phyloP scores from a whole-genome alignment of 768 basidiomycete genomes.

The Heimioporus sp. region DNA sequence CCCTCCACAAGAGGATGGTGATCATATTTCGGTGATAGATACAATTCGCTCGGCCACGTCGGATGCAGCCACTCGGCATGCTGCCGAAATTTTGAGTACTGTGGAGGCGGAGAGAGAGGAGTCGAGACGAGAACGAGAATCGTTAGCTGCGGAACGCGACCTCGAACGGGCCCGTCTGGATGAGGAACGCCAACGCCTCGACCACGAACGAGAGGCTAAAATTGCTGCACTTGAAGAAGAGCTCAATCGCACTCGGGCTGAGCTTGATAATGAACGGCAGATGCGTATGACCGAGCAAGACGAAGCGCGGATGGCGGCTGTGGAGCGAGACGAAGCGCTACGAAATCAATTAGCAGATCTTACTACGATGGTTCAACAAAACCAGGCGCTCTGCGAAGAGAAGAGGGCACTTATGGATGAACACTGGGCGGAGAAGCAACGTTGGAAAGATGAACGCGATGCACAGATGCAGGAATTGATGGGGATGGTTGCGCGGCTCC shows the following conservation, averaged over 20 bases:
- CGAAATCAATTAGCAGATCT: slow-evolving; percentile 66
- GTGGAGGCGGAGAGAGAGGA: slow-evolving; percentile 61
- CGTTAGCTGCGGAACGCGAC: slow-evolving; percentile 52
- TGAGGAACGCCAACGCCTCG: slow-evolving; percentile 44
- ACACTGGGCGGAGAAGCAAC: slow-evolving; percentile 61
- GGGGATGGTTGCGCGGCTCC: slow-evolving; percentile 59
- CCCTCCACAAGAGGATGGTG: slow-evolving; percentile 16
- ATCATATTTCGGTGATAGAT: slow-evolving; percentile 34
- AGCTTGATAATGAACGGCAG: slow-evolving; percentile 63
- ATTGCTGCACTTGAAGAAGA: slow-evolving; percentile 64
- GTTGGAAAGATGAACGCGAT: slow-evolving; percentile 58
- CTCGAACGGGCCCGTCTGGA: slow-evolving; percentile 47
- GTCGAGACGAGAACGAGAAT: slow-evolving; percentile 52
- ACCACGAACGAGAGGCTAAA: slow-evolving; percentile 53
- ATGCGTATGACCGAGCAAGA: slow-evolving; percentile 56
- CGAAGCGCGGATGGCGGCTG: slow-evolving; percentile 59
- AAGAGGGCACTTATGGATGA: slow-evolving; percentile 62
- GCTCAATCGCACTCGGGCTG: slow-evolving; percentile 50
- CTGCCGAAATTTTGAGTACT: slow-evolving; percentile 56
- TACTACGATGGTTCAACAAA: slow-evolving; percentile 69
- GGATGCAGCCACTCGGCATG: slow-evolving; percentile 56
- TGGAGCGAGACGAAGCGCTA: slow-evolving; percentile 60
- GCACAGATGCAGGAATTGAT: slow-evolving; percentile 52
- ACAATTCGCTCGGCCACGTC: slow-evolving; percentile 43
- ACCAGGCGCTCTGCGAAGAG: slow-evolving; percentile 53